Percentiles rank a stretch among this genome's conserved stretches.
Evolutionary conservation across 2,329 filamentous ascomycete genomes (phyloP).

Genomic region (Sporothrix mexicana): DNA sequence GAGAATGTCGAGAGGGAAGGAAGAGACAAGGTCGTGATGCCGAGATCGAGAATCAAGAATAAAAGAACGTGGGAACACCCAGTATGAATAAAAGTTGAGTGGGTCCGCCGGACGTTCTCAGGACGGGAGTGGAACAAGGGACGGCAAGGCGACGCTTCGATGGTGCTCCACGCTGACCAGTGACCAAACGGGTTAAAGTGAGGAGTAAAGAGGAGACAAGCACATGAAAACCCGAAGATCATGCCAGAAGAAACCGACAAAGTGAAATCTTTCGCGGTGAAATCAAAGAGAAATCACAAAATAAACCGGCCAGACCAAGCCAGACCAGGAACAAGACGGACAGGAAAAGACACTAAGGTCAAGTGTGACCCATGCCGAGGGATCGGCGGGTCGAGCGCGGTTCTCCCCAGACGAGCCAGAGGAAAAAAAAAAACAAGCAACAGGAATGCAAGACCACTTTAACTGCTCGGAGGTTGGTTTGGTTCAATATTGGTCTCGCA

Average conservation of each 20-base stretch:
- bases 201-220: conserved; percentile 20
- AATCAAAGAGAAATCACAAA: not conserved
- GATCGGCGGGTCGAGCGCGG: conserved; percentile 19
- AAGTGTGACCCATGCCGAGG: conserved; percentile 21
- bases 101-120: not conserved
- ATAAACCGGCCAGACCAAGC: conserved; percentile 9
- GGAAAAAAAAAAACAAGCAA: not conserved
- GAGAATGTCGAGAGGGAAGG: not conserved
- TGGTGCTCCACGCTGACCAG: not conserved
- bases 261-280: too few species aligned
- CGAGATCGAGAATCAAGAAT: not conserved
- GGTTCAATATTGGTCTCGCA: not conserved
- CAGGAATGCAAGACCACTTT: not conserved
- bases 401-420: not conserved
- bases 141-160: not conserved
- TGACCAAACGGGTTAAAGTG: conserved; percentile 14
- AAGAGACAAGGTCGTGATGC: too few species aligned
- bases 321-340: not conserved
- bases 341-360: not conserved
- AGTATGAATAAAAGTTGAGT: too few species aligned
- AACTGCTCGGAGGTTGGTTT: not conserved
- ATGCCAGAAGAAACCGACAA: not conserved
- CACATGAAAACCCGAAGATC: conserved; percentile 22
- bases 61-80: too few species aligned
- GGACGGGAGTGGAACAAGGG: not conserved